Conservation (phyloP, 2,329 filamentous ascomycete species). For the Fusarium oligoseptatum region DNA sequence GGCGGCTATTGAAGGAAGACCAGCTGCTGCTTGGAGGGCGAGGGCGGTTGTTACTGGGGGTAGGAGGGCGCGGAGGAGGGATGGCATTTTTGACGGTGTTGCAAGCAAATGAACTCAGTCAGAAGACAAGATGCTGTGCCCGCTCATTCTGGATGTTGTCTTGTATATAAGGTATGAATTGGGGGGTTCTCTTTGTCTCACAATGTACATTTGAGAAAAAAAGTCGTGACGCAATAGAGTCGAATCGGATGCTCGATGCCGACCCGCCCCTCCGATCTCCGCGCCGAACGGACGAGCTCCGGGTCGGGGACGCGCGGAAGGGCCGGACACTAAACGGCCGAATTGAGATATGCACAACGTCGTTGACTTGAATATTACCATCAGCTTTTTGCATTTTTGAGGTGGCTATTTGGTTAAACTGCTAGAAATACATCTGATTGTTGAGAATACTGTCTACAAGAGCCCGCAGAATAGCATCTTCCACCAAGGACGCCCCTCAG, state of each 20-base stretch:
- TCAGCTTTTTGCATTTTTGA: neutral
- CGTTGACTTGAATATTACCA: neutral
- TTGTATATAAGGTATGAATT: neutral
- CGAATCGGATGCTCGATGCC: constrained; percentile 1
- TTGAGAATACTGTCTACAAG: constrained; percentile 11
- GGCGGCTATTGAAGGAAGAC: constrained; percentile 70
- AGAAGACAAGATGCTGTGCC: neutral
- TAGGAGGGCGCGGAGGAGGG: constrained; percentile 63
- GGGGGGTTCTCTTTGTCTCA: neutral
- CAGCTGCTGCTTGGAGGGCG: constrained; percentile 72
- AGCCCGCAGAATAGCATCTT: constrained; percentile 47
- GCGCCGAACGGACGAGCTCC: constrained; percentile 14
- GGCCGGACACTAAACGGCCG: neutral
- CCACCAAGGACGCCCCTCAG: constrained; percentile 37
- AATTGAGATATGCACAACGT: neutral
- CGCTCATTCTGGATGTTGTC: no score
- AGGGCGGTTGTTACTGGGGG: constrained; percentile 73
- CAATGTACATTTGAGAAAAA: neutral
- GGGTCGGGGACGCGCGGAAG: constrained; percentile 24
- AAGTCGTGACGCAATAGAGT: constrained; percentile 19
- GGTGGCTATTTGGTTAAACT: neutral
- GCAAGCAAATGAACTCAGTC: neutral
- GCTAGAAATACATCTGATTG: neutral
- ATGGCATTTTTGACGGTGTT: constrained; percentile 44
- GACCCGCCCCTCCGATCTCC: constrained; percentile 16